These are phyloP conservation scores for Aspergillus haitiensis DNA, from an alignment of 495 filamentous ascomycete genomes.

Conservation along the genomic window DNA sequence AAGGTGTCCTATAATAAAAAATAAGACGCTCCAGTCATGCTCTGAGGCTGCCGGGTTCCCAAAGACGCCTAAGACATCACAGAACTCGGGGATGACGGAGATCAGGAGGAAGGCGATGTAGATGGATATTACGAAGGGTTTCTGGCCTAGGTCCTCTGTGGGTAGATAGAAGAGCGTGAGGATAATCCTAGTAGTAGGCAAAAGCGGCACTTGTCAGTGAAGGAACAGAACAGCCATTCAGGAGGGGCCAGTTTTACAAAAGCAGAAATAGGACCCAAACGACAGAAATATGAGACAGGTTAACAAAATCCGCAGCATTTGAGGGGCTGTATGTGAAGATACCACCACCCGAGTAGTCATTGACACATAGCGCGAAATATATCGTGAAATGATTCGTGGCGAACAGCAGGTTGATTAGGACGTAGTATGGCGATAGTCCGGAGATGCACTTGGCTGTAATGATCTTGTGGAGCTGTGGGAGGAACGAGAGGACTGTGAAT, in stretches of 20 bases:
- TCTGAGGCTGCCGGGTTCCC: not conserved
- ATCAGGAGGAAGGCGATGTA: constrained; percentile 5
- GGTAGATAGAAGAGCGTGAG: constrained; percentile 5
- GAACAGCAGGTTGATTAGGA: constrained; percentile 6
- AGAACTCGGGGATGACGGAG: constrained; percentile 6
- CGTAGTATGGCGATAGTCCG: constrained; percentile 6
- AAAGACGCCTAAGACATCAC: not conserved
- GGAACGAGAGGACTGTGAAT: constrained; percentile 3
- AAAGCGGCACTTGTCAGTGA: not conserved
- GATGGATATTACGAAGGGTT: not conserved
- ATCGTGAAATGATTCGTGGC: constrained; percentile 10
- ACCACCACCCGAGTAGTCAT: constrained; percentile 1
- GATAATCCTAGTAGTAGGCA: not conserved
- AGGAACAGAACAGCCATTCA: not conserved
- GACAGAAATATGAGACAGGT: constrained; percentile 6
- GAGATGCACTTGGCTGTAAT: not conserved
- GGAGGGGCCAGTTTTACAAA: not conserved
- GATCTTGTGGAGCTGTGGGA: constrained; percentile 4
- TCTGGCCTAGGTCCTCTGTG: not conserved
- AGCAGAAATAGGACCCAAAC: constrained; percentile 4
- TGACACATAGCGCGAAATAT: constrained; percentile 1
- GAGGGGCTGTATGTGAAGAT: constrained; percentile 2
- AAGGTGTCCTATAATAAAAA: constrained; percentile 2
- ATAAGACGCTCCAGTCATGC: not conserved
- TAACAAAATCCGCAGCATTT: constrained; percentile 3